Evolutionary conservation across 1,284 basidiomycete species (phyloP), one percentile per base, ranked within the genome.

Genomic region (Sporisorium sorghi): DNA sequence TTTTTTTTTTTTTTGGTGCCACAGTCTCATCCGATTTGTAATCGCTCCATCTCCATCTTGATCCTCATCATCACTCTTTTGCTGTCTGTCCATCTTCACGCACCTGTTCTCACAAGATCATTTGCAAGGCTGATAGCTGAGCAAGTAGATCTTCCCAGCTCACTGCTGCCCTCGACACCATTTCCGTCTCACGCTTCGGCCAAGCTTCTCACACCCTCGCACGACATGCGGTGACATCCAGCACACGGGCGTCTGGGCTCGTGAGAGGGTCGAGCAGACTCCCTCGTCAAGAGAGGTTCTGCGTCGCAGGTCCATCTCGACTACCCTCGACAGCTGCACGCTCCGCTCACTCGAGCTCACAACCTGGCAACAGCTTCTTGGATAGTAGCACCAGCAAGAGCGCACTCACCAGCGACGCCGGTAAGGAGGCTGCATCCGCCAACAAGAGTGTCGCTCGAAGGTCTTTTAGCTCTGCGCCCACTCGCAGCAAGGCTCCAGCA

Each of bases 291-390:
- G 72, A 74, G 23, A 21, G 0, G 1, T 1, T 5, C 6, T 67
- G 67, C 49, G 40, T 52, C 5, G 72, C 72, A 14, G 72, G 72
- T 5, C 72, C 72, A 3, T 74, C 72, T 28, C 59, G 59, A 3
- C 47, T 65, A 21, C 30, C 69, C 14, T 3, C 39, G 32, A 40
- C 23, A 0, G 33, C 58, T 3, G 24, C 24, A 19, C 46, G 47
- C 3, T n/a, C 43, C 9, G 67, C 67, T 57, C 67, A 64, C 35
- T 70, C 67, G 3, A 64, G 61, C 57, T 63, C 67, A 11, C 43
- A 70, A 0, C 33, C 57, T 17, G 61, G 60, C 30, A 49, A 21
- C 12, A 40, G 52, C 37, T 49, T 32, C 39, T 23, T 47, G 15
- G 57, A 70, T 14, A 40, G 62, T 40, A 39, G 62, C 17, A 39